Evolutionary conservation across 1,284 basidiomycete species (phyloP), one percentile per base, ranked within the genome.

Genomic region (Ustilago tritici): DNA sequence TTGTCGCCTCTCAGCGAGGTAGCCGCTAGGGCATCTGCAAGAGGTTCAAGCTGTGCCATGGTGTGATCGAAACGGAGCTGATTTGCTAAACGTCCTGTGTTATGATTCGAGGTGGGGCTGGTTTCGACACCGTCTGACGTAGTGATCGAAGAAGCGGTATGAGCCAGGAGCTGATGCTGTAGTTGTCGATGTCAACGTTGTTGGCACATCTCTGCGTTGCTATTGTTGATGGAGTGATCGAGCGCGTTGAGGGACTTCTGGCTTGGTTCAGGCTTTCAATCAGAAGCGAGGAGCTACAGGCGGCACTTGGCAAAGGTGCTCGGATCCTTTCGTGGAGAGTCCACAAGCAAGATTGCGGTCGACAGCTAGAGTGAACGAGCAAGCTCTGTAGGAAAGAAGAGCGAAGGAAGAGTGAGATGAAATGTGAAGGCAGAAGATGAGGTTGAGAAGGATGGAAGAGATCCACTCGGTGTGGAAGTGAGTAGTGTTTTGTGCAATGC

Each of bases 21-120:
- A 9, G 65, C 65, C n/a, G 61, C 61, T 2, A 73, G 36, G 32
- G 54, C 57, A 12, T 47, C 32, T 12, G 65, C 40, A 28, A 73
- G 65, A 28, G 47, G 41, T 34, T 73, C 61, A 32, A 64, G 43
- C 57, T 73, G 70, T 17, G 70, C 65, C 70, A 70, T 70, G 36
- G 12, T 61, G 40, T 10, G n/a, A 28, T 6, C 7, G 28, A 32
- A 50, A 32, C n/a, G 28, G 12, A 17, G 49, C 23, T 50, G 5
- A 9, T 14, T 28, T 32, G 28, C n/a, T 31, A 6, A 5, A 19
- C 19, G n/a, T 46, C 0, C 7, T n/a, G 17, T 15, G 17, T 7
- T 15, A 12, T 53, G 46, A 32, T 14, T 41, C 34, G 14, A 46
- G 36, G 15, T 34, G 23, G 11, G 19, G 38, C 14, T 10, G 1